A percentile compares a stretch with the other conserved stretches of the same genome.
Conservation (phyloP, 768 basidiomycete genomes). For the Tricholoma hemisulphureum region DNA sequence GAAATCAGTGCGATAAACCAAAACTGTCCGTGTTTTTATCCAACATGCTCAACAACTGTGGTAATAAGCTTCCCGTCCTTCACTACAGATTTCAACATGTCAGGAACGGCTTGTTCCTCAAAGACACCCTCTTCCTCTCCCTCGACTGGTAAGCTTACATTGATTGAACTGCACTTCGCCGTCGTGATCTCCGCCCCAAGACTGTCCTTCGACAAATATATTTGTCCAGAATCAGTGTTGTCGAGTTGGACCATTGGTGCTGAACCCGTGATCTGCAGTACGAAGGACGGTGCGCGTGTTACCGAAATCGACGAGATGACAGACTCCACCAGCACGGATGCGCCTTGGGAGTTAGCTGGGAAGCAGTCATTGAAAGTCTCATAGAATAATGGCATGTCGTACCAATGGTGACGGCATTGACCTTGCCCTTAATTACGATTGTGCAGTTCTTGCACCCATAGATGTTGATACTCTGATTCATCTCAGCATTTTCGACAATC, state of each 20-base stretch:
- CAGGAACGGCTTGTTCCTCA: constrained; percentile 85
- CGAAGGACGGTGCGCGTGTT: constrained; percentile 91
- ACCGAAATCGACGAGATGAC: constrained; percentile 90
- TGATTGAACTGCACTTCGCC: constrained; percentile 91
- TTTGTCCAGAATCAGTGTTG: constrained; percentile 91
- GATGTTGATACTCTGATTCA: constrained; percentile 83
- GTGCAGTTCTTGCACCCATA: constrained; percentile 88
- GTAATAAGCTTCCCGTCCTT: constrained; percentile 84
- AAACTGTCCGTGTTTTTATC: constrained; percentile 31
- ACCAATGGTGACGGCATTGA: constrained; percentile 92
- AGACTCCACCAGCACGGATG: constrained; percentile 83
- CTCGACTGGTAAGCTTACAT: constrained; percentile 81
- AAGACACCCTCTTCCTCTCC: constrained; percentile 93
- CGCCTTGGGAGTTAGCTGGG: constrained; percentile 85
- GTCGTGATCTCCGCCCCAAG: constrained; percentile 84
- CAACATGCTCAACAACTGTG: constrained; percentile 82
- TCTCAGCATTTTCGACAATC: constrained; percentile 70
- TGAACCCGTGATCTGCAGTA: constrained; percentile 83
- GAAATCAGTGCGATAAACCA: neutral
- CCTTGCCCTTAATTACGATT: constrained; percentile 86
- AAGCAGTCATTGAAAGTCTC: constrained; percentile 3
- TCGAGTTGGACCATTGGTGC: constrained; percentile 94
- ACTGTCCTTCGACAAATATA: constrained; percentile 85
- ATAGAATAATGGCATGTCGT: constrained; percentile 23
- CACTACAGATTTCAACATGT: constrained; percentile 90